Evolutionary conservation across 2,329 filamentous ascomycete species (phyloP).

Genomic region (Nectriaceae sp.): DNA sequence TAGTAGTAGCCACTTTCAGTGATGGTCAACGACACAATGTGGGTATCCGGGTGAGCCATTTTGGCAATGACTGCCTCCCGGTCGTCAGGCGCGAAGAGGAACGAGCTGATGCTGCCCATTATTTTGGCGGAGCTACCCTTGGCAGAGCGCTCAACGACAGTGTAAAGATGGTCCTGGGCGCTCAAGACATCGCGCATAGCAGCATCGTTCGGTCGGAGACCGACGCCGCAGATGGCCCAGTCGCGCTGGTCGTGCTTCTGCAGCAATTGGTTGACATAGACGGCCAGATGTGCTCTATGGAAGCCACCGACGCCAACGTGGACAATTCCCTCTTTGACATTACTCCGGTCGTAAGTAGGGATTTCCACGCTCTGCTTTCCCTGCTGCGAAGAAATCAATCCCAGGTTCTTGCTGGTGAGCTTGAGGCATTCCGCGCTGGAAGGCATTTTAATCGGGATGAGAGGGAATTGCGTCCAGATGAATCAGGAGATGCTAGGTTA

Average conservation of each 20-base stretch:
- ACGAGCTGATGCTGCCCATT: conserved; percentile 54
- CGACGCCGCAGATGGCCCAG: conserved; percentile 55
- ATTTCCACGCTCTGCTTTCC: conserved; percentile 25
- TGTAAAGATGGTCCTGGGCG: conserved; percentile 54
- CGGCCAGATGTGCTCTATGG: conserved; percentile 54
- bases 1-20: conserved; percentile 60
- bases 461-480: not conserved
- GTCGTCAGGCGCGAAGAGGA: conserved; percentile 53
- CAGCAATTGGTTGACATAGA: conserved; percentile 52
- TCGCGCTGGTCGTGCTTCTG: conserved; percentile 45
- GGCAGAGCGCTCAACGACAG: conserved; percentile 55
- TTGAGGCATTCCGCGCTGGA: conserved; percentile 22
- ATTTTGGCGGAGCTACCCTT: conserved; percentile 49
- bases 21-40: conserved; percentile 57
- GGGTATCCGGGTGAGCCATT: conserved; percentile 56
- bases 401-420: conserved; percentile 28
- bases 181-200: conserved; percentile 52
- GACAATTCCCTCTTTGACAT: conserved; percentile 55
- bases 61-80: conserved; percentile 54
- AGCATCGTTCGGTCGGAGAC: conserved; percentile 51
- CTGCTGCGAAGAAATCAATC: conserved; percentile 23
- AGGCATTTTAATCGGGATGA: conserved; percentile 14
- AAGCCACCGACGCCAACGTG: conserved; percentile 57
- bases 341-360: conserved; percentile 46
- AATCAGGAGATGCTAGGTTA: no score